A percentile compares a stretch with the other conserved stretches of the same genome.
Evolutionary conservation across 768 basidiomycete genomes (phyloP).

Genomic region (Thelephora ganbajun): DNA sequence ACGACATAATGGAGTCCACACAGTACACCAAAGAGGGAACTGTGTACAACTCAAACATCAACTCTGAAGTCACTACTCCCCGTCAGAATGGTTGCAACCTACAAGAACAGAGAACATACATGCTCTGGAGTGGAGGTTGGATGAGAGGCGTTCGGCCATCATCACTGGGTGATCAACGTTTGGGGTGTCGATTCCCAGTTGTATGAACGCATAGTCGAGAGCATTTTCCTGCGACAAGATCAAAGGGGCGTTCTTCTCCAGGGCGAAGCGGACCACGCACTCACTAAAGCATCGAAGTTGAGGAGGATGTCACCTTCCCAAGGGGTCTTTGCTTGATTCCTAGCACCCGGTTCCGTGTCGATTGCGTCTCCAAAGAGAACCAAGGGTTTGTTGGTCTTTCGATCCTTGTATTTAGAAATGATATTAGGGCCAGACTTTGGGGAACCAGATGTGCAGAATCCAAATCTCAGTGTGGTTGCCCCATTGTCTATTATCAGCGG

Average conservation of each 20-base stretch:
- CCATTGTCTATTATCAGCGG: slow-evolving; percentile 88
- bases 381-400: slow-evolving; percentile 70
- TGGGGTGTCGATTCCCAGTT: slow-evolving; percentile 67
- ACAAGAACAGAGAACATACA: slow-evolving; percentile 33
- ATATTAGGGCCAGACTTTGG: slow-evolving; percentile 59
- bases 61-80: slow-evolving; percentile 75
- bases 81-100: neutral
- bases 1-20: slow-evolving; percentile 85
- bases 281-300: slow-evolving; percentile 86
- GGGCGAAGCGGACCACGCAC: slow-evolving; percentile 14
- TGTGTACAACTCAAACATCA: slow-evolving; percentile 88
- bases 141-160: slow-evolving; percentile 86
- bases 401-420: slow-evolving; percentile 80
- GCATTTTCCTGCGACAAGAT: slow-evolving; percentile 62
- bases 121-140: slow-evolving; percentile 78
- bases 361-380: slow-evolving; percentile 80
- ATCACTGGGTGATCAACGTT: slow-evolving; percentile 77
- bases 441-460: slow-evolving; percentile 48
- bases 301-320: slow-evolving; percentile 93
- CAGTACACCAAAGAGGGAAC: slow-evolving; percentile 81
- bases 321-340: slow-evolving; percentile 63
- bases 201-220: slow-evolving; percentile 82
- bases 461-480: slow-evolving; percentile 69
- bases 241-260: neutral
- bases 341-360: slow-evolving; percentile 75